phyloP scores from a whole-genome alignment of 176 grass and related monocot genomes.

The Elaeis guineensis region DNA sequence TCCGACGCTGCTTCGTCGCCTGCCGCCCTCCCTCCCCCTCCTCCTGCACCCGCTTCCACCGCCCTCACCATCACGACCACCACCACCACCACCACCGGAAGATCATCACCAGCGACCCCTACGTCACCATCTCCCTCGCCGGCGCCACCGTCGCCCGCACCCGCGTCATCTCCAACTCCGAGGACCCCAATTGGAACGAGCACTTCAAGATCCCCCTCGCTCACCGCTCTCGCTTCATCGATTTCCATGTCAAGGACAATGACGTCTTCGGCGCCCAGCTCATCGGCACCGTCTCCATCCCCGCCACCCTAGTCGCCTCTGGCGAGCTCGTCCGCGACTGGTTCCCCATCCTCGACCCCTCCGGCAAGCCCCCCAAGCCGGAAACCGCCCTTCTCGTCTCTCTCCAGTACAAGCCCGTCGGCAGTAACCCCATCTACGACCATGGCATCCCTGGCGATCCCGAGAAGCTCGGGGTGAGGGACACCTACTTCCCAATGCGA shows the following conservation, averaged over 20 bases:
- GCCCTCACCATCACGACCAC: background rate
- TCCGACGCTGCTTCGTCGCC: constrained; percentile 49
- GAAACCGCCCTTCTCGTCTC: constrained; percentile 48
- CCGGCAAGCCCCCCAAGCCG: constrained; percentile 51
- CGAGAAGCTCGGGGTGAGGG: constrained; percentile 41
- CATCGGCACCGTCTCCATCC: constrained; percentile 62
- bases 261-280: constrained; percentile 73
- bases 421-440: constrained; percentile 33
- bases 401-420: constrained; percentile 34
- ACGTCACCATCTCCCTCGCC: constrained; percentile 68
- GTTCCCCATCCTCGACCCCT: constrained; percentile 45
- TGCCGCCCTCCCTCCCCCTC: constrained; percentile 38
- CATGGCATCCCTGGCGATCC: constrained; percentile 67
- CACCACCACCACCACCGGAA: constrained; percentile 22
- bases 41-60: constrained; percentile 4
- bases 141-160: constrained; percentile 75
- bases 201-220: constrained; percentile 72
- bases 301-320: constrained; percentile 18
- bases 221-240: constrained; percentile 42
- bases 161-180: constrained; percentile 61
- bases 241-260: constrained; percentile 87
- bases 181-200: constrained; percentile 71
- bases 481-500: constrained; percentile 79
- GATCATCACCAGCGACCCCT: constrained; percentile 94
- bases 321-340: constrained; percentile 35